Conservation (phyloP, 2,329 filamentous ascomycete genomes). For the Alternaria conjuncta region DNA sequence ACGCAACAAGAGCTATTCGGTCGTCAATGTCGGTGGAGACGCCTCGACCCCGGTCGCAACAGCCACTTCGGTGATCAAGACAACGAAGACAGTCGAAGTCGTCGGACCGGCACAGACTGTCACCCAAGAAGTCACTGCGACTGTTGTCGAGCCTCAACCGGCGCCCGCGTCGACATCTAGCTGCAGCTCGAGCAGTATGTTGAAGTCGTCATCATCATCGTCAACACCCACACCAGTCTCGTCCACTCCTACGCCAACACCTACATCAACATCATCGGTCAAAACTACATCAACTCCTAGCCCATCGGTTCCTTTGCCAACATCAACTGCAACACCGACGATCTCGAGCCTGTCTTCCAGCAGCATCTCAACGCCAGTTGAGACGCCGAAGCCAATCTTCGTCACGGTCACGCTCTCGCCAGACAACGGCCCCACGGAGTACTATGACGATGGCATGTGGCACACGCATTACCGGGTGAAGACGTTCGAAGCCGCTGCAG, state of each 20-base stretch:
- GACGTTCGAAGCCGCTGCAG: slow-evolving; percentile 28
- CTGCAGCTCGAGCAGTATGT: slow-evolving; percentile 19
- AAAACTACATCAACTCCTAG: slow-evolving; percentile 9
- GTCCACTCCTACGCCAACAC: slow-evolving; percentile 1
- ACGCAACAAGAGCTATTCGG: slow-evolving; percentile 44
- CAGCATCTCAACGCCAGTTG: slow-evolving; percentile 16
- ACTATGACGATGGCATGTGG: slow-evolving; percentile 56
- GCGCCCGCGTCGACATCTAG: slow-evolving; percentile 18
- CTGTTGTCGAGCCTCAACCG: slow-evolving; percentile 17
- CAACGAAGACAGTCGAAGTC: slow-evolving; percentile 37
- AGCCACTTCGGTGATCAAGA: slow-evolving; percentile 30
- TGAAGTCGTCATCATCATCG: slow-evolving; percentile 4
- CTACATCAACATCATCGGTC: neutral
- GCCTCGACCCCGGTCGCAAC: slow-evolving; percentile 27
- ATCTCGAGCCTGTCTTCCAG: slow-evolving; percentile 13
- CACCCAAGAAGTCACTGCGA: slow-evolving; percentile 34
- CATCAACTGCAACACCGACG: slow-evolving; percentile 16
- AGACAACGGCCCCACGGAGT: slow-evolving; percentile 39
- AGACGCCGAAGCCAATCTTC: slow-evolving; percentile 32
- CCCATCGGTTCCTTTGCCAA: slow-evolving; percentile 31
- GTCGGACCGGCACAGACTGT: slow-evolving; percentile 29
- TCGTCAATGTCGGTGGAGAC: slow-evolving; percentile 51
- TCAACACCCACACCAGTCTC: neutral
- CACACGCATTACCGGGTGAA: slow-evolving; percentile 52
- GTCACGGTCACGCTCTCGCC: slow-evolving; percentile 40